phyloP scores from a whole-genome alignment of 345 rosid genomes.

The Citrus maxima region DNA sequence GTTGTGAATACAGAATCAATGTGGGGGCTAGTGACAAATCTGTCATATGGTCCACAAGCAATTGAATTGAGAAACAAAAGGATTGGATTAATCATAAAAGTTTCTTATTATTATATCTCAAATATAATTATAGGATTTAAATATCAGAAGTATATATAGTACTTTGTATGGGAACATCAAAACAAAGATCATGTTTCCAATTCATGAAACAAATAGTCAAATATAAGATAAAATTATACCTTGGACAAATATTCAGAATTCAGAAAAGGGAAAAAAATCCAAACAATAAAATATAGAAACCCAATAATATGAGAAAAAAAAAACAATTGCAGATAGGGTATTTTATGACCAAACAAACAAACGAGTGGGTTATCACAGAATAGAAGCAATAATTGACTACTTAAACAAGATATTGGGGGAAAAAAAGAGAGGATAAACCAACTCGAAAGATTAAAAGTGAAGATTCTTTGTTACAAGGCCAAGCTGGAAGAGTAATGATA shows the following conservation, averaged over 20 bases:
- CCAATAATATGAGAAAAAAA: no score
- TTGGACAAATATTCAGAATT: background rate
- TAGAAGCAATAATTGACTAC: background rate
- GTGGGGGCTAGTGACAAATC: background rate
- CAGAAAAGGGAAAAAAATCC: background rate
- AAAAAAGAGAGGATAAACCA: background rate
- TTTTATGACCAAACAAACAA: background rate
- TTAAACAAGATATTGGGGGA: background rate
- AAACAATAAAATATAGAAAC: background rate
- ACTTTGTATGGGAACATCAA: background rate
- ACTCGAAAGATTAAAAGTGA: constrained; percentile 15
- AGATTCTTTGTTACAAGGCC: constrained; percentile 14
- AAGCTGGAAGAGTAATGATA: constrained; percentile 19
- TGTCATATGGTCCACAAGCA: constrained; percentile 1
- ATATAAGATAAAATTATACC: background rate
- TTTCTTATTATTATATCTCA: background rate
- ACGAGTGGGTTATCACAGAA: background rate
- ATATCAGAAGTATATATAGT: background rate
- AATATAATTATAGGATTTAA: no score
- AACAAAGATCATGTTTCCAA: background rate
- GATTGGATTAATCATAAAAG: background rate
- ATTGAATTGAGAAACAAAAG: background rate
- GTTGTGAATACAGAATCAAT: background rate
- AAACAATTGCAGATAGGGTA: background rate
- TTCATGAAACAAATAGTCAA: background rate